Evolutionary conservation across 176 grass and related monocot species (phyloP), one percentile per base, ranked within the genome.

Genomic region (Carex scoparia): DNA sequence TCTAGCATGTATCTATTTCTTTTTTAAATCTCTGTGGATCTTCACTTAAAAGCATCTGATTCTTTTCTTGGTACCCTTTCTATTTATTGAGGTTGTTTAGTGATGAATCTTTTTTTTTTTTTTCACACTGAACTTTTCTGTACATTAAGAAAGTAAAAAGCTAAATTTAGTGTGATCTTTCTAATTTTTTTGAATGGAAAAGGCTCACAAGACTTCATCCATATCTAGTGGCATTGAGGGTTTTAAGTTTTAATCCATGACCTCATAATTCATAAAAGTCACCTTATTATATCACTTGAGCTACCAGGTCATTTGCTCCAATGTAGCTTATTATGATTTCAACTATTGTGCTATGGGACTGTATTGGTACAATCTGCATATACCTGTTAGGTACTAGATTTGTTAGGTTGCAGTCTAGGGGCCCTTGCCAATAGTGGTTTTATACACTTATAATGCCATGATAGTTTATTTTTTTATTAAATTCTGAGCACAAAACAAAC

Each of bases 281-380:
- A 42, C 3, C 5, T 64, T 70, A 42, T 15, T 70, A 18, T 16
- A 44, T 70, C 6, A 42, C 67, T n/a, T 42, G 33, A 69, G 67
- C 67, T 69, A 69, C 4, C 8, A 7, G 14, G 5, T 70, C 15
- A 70, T 70, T 70, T 70, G 31, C 37, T 71, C 8, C 5, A 42
- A 46, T 71, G 40, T 18, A 46, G 38, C 68, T 9, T 56, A 58
- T 60, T 35, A 84, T 44, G 53, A 0, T 51, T 86, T 72, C 4
- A 53, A 56, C 12, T 84, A 46, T 54, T 63, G 2, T 51, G 79
- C 61, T 78, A 80, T 35, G 31, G 57, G 69, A 86, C 80, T 71
- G 8, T 35, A 65, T 73, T 48, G 65, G 23, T 23, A 23, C 23
- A 23, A 23, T 23, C 23, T 23, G 23, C 23, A 23, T 23, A 23